Conservation (phyloP, 495 filamentous ascomycete genomes). For the Podospora comata region DNA sequence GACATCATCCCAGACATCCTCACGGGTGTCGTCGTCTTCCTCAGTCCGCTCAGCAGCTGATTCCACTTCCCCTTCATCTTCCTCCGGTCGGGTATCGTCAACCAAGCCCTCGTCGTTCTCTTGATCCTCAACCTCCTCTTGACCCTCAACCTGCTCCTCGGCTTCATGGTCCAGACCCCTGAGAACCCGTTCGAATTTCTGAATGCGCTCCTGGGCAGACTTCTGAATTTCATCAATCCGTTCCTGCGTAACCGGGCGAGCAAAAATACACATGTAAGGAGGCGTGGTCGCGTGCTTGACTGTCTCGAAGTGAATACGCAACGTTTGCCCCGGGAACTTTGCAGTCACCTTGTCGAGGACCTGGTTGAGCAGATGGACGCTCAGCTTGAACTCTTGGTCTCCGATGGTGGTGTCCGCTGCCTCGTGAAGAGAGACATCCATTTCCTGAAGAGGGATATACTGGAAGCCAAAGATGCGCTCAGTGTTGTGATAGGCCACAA, state of each 20-base stretch:
- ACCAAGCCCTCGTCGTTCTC: conserved; percentile 15
- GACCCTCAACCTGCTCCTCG: conserved; percentile 22
- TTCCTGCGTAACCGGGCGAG: conserved; percentile 72
- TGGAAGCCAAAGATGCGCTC: conserved; percentile 97
- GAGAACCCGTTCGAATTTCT: conserved; percentile 65
- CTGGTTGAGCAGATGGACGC: conserved; percentile 73
- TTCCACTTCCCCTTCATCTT: conserved; percentile 1
- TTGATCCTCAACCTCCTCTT: conserved; percentile 27
- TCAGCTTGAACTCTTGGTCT: conserved; percentile 82
- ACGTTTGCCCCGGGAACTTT: conserved; percentile 68
- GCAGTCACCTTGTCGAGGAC: conserved; percentile 68
- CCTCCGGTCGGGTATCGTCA: conserved; percentile 1
- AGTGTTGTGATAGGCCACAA: conserved; percentile 96
- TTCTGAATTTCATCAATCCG: conserved; percentile 72
- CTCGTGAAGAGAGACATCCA: conserved; percentile 83
- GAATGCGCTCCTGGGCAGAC: conserved; percentile 55
- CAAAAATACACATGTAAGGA: conserved; percentile 85
- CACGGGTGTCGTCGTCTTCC: conserved; percentile 20
- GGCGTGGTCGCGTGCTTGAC: conserved; percentile 49
- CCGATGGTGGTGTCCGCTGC: conserved; percentile 62
- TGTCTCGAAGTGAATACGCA: conserved; percentile 87
- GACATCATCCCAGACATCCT: conserved; percentile 51
- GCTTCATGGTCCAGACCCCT: conserved; percentile 41
- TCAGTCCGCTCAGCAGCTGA: conserved; percentile 11
- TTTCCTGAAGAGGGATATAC: conserved; percentile 79